Base-by-base conservation (phyloP, 495 filamentous ascomycete species). In the Xylaria scruposa region DNA sequence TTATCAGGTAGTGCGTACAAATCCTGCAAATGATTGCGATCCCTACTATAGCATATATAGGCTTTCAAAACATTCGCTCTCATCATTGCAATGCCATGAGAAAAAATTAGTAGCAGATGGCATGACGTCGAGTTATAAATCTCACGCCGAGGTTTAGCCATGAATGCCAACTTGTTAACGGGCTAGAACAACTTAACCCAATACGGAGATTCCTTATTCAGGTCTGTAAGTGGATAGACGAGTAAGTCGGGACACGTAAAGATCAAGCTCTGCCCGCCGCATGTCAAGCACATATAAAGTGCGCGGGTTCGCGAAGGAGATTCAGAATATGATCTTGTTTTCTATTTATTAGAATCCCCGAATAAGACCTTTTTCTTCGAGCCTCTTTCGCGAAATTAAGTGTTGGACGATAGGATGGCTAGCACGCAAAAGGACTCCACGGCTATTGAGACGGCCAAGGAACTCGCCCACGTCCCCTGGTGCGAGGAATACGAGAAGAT, bases 401-500 rank as follows among this genome's bases (percentile, higher is more conserved):
- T 31, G 36, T 0, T 65, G 15, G 7, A 64, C 42, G 15, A 67
- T 31, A 29, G 38, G 44, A 82, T 84, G 81, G 85, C 86, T 17
- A 77, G 81, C 19, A 74, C 73, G 2, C 76, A 80, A 59, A 87
- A 87, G 77, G 74, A 83, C 36, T 74, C 79, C 4, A 82, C 84
- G n/a, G 77, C 83, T 21, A 82, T 89, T 60, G 81, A 79, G 47
- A 72, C 82, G 36, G 83, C 87, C 21, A 83, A 77, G 38, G 73
- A 64, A 19, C 76, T 89, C 9, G 66, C 76, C 47, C 72, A 83
- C 40, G 75, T 85, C 0, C 83, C 83, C 3, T 80, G 82, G 81
- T 82, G 85, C 62, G 83, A 86, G 13, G 83, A 88, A 53, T 87
- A 86, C 64, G 86, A 87, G 73, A 81, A 83, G 21, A 88, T 88